Conservation (phyloP, 2,329 filamentous ascomycete genomes). For the Monosporascus sp. region DNA sequence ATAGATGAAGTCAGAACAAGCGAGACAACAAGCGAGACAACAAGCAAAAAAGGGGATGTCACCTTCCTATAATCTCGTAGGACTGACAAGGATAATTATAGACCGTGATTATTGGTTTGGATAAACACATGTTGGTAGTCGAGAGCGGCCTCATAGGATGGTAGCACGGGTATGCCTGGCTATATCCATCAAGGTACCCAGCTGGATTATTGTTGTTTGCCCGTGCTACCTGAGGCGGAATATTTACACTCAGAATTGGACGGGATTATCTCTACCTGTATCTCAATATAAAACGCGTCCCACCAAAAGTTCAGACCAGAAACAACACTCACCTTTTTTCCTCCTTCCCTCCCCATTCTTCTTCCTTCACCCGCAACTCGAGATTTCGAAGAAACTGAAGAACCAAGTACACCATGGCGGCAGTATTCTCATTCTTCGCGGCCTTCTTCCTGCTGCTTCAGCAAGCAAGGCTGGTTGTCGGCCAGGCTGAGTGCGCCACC, state of each 20-base stretch:
- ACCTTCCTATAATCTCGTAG: neutral
- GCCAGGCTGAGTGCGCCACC: neutral
- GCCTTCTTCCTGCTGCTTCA: neutral
- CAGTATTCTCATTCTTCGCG: neutral
- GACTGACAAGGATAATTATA: neutral
- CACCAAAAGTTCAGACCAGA: too few relatives aligned
- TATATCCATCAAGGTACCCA: too few relatives aligned
- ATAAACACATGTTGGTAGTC: too few relatives aligned
- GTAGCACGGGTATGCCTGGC: too few relatives aligned
- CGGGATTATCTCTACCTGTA: too few relatives aligned
- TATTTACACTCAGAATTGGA: too few relatives aligned
- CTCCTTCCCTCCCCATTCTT: neutral
- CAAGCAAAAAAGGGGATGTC: neutral
- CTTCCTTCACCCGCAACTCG: neutral
- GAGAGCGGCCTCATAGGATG: too few relatives aligned
- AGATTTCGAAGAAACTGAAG: neutral
- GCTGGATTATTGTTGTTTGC: too few relatives aligned
- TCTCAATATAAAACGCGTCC: too few relatives aligned
- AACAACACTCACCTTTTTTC: too few relatives aligned
- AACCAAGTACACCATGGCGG: neutral
- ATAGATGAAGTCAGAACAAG: neutral
- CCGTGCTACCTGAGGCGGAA: too few relatives aligned
- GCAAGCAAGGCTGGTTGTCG: neutral
- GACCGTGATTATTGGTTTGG: too few relatives aligned
- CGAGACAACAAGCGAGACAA: neutral